These are phyloP conservation scores for Camelina sativa DNA, from an alignment of 345 rosid genomes.

Conservation along the genomic window DNA sequence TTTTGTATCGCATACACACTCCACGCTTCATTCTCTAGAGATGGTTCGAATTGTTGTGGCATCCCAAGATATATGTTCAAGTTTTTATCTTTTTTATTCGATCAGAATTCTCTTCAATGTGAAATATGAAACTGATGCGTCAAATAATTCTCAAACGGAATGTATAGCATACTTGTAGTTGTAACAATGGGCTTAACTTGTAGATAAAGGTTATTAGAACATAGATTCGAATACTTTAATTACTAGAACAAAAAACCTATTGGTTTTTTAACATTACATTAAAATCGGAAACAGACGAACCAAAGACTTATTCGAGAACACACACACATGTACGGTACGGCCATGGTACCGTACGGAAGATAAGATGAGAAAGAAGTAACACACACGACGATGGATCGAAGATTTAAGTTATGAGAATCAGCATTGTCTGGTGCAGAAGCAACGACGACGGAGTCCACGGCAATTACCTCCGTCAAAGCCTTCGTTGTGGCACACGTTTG, in stretches of 20 bases:
- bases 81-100: too few species aligned
- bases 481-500: conserved; percentile 47
- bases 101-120: too few species aligned
- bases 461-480: conserved; percentile 51
- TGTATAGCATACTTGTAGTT: not conserved
- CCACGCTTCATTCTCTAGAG: not conserved
- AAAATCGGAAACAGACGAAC: conserved; percentile 3
- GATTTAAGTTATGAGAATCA: conserved; percentile 9
- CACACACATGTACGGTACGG: conserved; percentile 33
- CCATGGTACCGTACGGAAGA: conserved; percentile 31
- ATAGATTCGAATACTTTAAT: not conserved
- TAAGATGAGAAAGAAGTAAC: not conserved
- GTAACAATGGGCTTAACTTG: not conserved
- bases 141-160: not conserved
- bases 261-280: conserved; percentile 19
- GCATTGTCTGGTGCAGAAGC: conserved; percentile 48
- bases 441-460: conserved; percentile 49
- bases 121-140: too few species aligned
- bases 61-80: not conserved
- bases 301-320: conserved; percentile 38
- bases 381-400: not conserved
- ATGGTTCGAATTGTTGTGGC: not conserved
- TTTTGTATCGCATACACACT: not conserved
- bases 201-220: not conserved
- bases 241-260: not conserved